Evolutionary conservation across 345 rosid genomes (phyloP), one percentile per base, ranked within the genome.

Genomic region (Noccaea caerulescens): DNA sequence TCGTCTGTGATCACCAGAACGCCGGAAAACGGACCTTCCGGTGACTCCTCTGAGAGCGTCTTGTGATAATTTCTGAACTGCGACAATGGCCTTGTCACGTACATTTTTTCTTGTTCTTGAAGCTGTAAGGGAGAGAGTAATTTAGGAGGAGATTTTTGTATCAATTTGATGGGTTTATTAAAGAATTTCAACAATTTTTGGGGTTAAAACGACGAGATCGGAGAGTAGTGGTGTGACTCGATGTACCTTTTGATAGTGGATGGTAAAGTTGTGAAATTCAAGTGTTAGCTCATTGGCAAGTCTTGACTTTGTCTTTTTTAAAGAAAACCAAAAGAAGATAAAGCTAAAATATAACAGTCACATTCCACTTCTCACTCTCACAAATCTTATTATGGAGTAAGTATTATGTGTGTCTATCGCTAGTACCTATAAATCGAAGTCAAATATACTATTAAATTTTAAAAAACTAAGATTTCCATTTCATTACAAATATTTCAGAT

Each of bases 21-120:
- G 2, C 91, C 95, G 8, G 91, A 81, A 59, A 76, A 79, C 1
- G 97, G 86, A 58, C 84, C 96, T 11, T 85, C 87, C 9, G 85
- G 85, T 44, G 93, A 85, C 7, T 81, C 89, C 54, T 46, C 80
- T 1, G 79, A 72, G 9, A 88, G 78, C 10, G 82, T 72, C 41
- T 71, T 79, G 11, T 82, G 77, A 36, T 72, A 76, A 3, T 79
- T 82, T 42, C 86, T 66, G 76, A 55, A 85, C 74, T 80, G 38
- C 10, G 90, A 88, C 46, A 82, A 78, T 6, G 86, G 76, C 71
- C 84, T 82, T n/a, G 93, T 88, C 47, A 79, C 84, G 7, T 88
- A 84, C 90, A 87, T 84, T 38, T 58, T 55, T 39, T 10, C 6
- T 46, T 52, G 53, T 66, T 33, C 30, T 62, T 41, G 55, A 41